Conservation (phyloP, 768 basidiomycete species). For the Leucogyrophana mollusca region DNA sequence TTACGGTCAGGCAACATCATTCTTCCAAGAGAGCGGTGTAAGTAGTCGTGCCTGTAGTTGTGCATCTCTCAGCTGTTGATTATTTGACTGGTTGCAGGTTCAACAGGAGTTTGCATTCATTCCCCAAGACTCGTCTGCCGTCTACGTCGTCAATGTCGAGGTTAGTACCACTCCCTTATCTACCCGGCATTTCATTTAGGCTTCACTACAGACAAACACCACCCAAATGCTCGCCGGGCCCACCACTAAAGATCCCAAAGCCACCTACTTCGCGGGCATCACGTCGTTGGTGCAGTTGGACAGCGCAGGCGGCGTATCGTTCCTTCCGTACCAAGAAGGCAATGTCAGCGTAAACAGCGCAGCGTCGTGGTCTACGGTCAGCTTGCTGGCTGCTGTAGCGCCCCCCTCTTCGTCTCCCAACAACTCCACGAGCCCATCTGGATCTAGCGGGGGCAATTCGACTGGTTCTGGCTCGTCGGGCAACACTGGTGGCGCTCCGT, state of each 20-base stretch:
- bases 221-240: conserved; percentile 64
- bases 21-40: conserved; percentile 60
- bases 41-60: conserved; percentile 13
- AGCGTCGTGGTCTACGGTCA: conserved; percentile 50
- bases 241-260: conserved; percentile 51
- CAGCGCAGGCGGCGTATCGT: conserved; percentile 57
- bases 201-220: conserved; percentile 49
- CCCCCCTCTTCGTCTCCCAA: conserved; percentile 27
- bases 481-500: conserved; percentile 9
- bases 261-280: conserved; percentile 64
- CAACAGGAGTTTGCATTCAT: conserved; percentile 78
- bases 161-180: conserved; percentile 29
- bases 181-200: background rate
- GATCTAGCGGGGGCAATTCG: conserved; percentile 8
- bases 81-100: conserved; percentile 37
- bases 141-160: conserved; percentile 75
- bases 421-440: conserved; percentile 12
- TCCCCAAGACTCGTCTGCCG: conserved; percentile 67
- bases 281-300: conserved; percentile 67
- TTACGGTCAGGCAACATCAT: conserved; percentile 67
- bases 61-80: background rate
- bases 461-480: conserved; percentile 3
- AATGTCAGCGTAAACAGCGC: conserved; percentile 40
- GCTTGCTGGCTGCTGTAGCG: conserved; percentile 43
- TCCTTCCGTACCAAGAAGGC: conserved; percentile 54